Conservation (phyloP, 2,329 filamentous ascomycete genomes). For the Sarocladiaceae sp. region DNA sequence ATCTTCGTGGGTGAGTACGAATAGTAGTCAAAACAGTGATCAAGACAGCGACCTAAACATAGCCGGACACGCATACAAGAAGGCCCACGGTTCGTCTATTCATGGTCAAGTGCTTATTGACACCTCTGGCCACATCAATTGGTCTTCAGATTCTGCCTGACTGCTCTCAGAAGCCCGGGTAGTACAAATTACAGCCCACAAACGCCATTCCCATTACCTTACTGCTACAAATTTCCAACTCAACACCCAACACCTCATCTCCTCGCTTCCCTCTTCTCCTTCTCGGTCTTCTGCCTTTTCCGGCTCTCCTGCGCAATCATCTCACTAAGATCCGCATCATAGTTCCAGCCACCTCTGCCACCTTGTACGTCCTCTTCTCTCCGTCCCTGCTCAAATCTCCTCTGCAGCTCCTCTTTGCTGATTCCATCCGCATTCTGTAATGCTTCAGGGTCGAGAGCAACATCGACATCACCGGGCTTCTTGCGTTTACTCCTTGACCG, state of each 20-base stretch:
- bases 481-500: constrained; percentile 65
- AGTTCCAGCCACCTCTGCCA: constrained; percentile 67
- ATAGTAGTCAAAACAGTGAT: too few species aligned
- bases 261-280: constrained; percentile 67
- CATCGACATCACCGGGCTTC: constrained; percentile 93
- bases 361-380: constrained; percentile 62
- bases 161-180: too few species aligned
- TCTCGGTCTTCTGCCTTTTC: constrained; percentile 85
- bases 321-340: constrained; percentile 85
- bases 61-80: too few species aligned
- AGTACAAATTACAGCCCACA: background rate
- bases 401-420: constrained; percentile 77
- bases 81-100: too few species aligned
- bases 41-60: too few species aligned
- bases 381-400: constrained; percentile 71
- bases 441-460: constrained; percentile 83
- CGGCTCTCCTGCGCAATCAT: constrained; percentile 94
- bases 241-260: constrained; percentile 39
- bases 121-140: too few species aligned
- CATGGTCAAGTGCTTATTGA: too few species aligned
- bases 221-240: background rate
- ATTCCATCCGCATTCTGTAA: constrained; percentile 71
- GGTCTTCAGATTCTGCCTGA: too few species aligned
- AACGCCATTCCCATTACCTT: background rate
- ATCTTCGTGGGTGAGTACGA: too few species aligned